Conservation (phyloP, 2,329 filamentous ascomycete species). For the Trichoderma sp. region DNA sequence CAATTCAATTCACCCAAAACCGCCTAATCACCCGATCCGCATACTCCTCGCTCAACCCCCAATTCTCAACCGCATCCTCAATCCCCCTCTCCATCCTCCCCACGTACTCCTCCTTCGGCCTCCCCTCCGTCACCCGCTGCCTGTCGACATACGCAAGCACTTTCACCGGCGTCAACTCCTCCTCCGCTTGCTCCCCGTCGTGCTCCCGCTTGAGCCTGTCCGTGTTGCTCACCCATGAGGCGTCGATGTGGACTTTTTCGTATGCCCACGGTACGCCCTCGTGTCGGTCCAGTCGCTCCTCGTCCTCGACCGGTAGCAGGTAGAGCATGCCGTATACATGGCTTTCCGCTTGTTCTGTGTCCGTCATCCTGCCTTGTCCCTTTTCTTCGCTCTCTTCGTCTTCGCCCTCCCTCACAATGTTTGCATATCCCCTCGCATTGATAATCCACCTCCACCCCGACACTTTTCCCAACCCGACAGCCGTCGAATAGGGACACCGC, state of each 20-base stretch:
- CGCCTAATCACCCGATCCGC: conserved; percentile 52
- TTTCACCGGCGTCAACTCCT: conserved; percentile 22
- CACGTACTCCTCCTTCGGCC: conserved; percentile 56
- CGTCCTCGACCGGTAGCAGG: conserved; percentile 47
- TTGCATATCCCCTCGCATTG: conserved; percentile 64
- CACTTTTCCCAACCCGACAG: conserved; percentile 57
- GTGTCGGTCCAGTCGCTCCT: conserved; percentile 49
- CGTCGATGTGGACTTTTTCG: conserved; percentile 45
- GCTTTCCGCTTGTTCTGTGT: conserved; percentile 22
- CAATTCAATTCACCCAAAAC: too few species aligned
- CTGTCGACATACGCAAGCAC: conserved; percentile 61
- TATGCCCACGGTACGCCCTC: conserved; percentile 65
- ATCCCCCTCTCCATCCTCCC: conserved; percentile 62
- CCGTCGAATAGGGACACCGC: conserved; percentile 57
- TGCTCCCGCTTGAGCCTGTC: background rate
- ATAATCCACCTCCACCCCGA: conserved; percentile 62
- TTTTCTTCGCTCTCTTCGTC: background rate
- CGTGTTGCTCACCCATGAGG: conserved; percentile 24
- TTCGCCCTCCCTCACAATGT: conserved; percentile 45
- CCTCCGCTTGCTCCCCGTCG: conserved; percentile 16
- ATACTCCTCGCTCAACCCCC: conserved; percentile 54
- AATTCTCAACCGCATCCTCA: conserved; percentile 50
- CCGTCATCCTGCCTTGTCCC: conserved; percentile 17
- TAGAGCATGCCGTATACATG: conserved; percentile 60
- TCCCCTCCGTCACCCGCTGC: conserved; percentile 35